A percentile compares a stretch with the other conserved stretches of the same genome.
phyloP scores from a whole-genome alignment of 2,329 filamentous ascomycete species.

The Sclerotinia minor region DNA sequence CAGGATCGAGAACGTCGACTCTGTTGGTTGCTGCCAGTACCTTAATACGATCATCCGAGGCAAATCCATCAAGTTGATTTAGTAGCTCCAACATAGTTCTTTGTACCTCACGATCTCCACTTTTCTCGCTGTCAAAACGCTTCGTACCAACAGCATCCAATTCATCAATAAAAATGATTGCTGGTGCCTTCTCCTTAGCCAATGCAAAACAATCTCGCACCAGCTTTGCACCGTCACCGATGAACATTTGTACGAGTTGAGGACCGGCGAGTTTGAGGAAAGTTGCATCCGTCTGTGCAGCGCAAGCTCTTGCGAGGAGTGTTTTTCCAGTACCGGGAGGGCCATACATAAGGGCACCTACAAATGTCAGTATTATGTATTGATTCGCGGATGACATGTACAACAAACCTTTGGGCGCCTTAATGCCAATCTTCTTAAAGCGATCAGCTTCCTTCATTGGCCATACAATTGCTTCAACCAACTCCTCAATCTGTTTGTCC shows the following conservation, averaged over 20 bases:
- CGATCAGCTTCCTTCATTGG: slow-evolving; percentile 99
- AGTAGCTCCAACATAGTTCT: slow-evolving; percentile 98
- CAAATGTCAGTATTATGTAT: slow-evolving; percentile 24
- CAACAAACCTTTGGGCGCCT: slow-evolving; percentile 87
- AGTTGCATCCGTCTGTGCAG: slow-evolving; percentile 95
- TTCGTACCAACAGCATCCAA: slow-evolving; percentile 98
- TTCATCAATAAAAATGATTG: slow-evolving; percentile 99
- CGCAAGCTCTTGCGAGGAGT: slow-evolving; percentile 89
- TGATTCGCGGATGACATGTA: slow-evolving; percentile 30
- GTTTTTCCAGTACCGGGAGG: slow-evolving; percentile 90
- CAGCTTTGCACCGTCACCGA: slow-evolving; percentile 95
- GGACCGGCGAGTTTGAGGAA: slow-evolving; percentile 98
- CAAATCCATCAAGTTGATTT: slow-evolving; percentile 97
- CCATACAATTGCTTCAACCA: slow-evolving; percentile 98
- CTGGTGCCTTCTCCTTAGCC: slow-evolving; percentile 97
- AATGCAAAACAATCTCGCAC: slow-evolving; percentile 97
- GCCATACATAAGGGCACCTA: slow-evolving; percentile 97
- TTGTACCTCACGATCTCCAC: slow-evolving; percentile 95
- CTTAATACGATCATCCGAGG: slow-evolving; percentile 94
- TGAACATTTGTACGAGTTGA: slow-evolving; percentile 99
- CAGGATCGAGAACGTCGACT: slow-evolving; percentile 90
- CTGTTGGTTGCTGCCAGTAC: slow-evolving; percentile 93
- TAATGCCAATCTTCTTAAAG: slow-evolving; percentile 99
- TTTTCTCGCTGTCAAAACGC: slow-evolving; percentile 98
- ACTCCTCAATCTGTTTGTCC: slow-evolving; percentile 98